phyloP scores from a whole-genome alignment of 495 filamentous ascomycete genomes.

The Evernia prunastri region DNA sequence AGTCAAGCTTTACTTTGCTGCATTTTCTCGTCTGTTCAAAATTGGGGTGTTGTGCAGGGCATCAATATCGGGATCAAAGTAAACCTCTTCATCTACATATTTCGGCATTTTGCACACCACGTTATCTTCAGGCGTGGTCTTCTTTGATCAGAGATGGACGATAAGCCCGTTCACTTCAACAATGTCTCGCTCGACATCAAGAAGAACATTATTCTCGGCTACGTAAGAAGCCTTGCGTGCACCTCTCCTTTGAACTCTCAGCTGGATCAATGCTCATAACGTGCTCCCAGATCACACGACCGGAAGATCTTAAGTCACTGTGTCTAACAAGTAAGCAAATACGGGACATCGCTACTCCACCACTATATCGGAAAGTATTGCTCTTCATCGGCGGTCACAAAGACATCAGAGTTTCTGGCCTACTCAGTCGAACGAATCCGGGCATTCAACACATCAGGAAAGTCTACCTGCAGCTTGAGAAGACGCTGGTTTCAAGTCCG shows the following conservation, averaged over 20 bases:
- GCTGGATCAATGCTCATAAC: not conserved
- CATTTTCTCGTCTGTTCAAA: not conserved
- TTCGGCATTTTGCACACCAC: not conserved
- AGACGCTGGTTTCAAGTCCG: slow-evolving; percentile 1
- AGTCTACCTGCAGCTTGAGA: slow-evolving; percentile 19
- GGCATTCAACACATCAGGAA: slow-evolving; percentile 19
- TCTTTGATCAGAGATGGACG: not conserved
- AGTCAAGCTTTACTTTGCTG: not conserved
- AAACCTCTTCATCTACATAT: not conserved
- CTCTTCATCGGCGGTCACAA: slow-evolving; percentile 20
- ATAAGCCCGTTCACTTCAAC: slow-evolving; percentile 2
- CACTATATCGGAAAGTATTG: slow-evolving; percentile 16
- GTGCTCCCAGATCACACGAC: slow-evolving; percentile 4
- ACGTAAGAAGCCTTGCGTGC: slow-evolving; percentile 7
- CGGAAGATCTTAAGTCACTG: slow-evolving; percentile 15
- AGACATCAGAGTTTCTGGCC: slow-evolving; percentile 16
- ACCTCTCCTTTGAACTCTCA: not conserved
- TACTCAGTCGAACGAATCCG: slow-evolving; percentile 16
- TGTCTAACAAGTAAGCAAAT: slow-evolving; percentile 18
- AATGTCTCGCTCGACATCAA: slow-evolving; percentile 11
- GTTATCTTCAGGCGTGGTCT: not conserved
- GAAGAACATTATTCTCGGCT: slow-evolving; percentile 12
- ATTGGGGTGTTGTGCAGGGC: not conserved
- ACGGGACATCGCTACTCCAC: slow-evolving; percentile 14
- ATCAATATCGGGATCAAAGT: not conserved